Conservation (phyloP, 352 stramenopile genomes). For the Globisporangium ultimum region DNA sequence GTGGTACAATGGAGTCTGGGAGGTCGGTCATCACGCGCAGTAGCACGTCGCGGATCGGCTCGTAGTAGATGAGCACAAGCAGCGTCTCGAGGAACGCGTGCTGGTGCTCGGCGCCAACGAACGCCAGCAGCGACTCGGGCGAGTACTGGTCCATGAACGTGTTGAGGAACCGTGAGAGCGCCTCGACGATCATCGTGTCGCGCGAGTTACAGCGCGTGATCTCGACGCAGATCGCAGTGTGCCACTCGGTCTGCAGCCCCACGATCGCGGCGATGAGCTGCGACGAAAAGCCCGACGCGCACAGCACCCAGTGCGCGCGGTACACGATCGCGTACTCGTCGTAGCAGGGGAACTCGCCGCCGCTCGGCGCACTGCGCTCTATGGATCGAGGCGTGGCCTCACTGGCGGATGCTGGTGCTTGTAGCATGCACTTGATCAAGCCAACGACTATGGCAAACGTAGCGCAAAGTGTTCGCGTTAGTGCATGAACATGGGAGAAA, state of each 20-base stretch:
- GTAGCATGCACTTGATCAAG: conserved; percentile 45
- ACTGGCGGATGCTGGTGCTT: conserved; percentile 25
- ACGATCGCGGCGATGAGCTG: conserved; percentile 63
- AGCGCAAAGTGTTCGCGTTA: not conserved
- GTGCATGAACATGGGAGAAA: not conserved
- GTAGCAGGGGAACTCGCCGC: conserved; percentile 46
- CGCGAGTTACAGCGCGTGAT: conserved; percentile 45
- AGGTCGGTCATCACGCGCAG: conserved; percentile 57
- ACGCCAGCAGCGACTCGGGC: conserved; percentile 36
- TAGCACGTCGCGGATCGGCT: conserved; percentile 58
- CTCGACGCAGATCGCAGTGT: conserved; percentile 25
- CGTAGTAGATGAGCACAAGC: conserved; percentile 59
- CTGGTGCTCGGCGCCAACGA: conserved; percentile 40
- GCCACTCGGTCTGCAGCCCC: conserved; percentile 27
- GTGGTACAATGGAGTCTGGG: conserved; percentile 3
- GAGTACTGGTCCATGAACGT: conserved; percentile 75
- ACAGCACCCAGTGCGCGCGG: conserved; percentile 62
- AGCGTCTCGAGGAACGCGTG: conserved; percentile 51
- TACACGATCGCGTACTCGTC: conserved; percentile 59
- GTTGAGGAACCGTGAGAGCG: conserved; percentile 50
- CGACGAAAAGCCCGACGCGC: conserved; percentile 48
- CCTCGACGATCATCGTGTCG: conserved; percentile 65
- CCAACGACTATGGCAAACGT: conserved; percentile 36
- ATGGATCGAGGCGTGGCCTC: conserved; percentile 9
- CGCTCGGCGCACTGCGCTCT: conserved; percentile 9